phyloP scores from a whole-genome alignment of 768 basidiomycete genomes.

The Podaxis sp. region DNA sequence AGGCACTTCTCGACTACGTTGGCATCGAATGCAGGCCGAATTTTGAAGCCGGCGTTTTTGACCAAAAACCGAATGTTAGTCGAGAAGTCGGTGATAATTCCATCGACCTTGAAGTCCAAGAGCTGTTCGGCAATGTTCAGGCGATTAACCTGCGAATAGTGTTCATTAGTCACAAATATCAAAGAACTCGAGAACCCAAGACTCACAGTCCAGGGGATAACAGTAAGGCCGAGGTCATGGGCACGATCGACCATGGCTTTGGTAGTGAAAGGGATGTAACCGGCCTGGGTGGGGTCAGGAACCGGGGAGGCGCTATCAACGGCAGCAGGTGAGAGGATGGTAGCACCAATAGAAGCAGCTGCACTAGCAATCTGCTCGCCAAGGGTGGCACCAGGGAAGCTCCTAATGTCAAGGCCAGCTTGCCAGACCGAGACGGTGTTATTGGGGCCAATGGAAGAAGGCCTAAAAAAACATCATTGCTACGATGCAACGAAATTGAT shows the following conservation, averaged over 20 bases:
- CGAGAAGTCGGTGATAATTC: slow-evolving; percentile 80
- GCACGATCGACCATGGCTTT: slow-evolving; percentile 67
- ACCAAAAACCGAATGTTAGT: slow-evolving; percentile 55
- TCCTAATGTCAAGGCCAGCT: slow-evolving; percentile 60
- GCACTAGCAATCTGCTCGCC: slow-evolving; percentile 67
- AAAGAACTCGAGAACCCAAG: not conserved
- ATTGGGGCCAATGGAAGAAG: slow-evolving; percentile 39
- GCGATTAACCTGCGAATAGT: slow-evolving; percentile 50
- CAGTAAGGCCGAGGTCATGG: slow-evolving; percentile 58
- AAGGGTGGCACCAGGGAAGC: slow-evolving; percentile 61
- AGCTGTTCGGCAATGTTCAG: slow-evolving; percentile 63
- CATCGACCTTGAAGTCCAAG: slow-evolving; percentile 63
- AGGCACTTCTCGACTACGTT: slow-evolving; percentile 63
- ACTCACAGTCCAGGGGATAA: slow-evolving; percentile 76
- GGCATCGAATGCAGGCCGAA: slow-evolving; percentile 61
- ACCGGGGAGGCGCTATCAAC: slow-evolving; percentile 37
- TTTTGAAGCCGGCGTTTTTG: slow-evolving; percentile 48
- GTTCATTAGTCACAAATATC: not conserved
- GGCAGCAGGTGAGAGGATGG: slow-evolving; percentile 65
- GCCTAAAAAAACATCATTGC: slow-evolving; percentile 25
- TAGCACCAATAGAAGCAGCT: slow-evolving; percentile 60
- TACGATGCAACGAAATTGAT: not conserved
- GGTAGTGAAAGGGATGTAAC: slow-evolving; percentile 60
- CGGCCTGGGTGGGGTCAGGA: slow-evolving; percentile 42
- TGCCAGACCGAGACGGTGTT: slow-evolving; percentile 62